These are phyloP conservation scores for Candida hispaniensis DNA, from an alignment of 805 yeast species.

Conservation along the genomic window DNA sequence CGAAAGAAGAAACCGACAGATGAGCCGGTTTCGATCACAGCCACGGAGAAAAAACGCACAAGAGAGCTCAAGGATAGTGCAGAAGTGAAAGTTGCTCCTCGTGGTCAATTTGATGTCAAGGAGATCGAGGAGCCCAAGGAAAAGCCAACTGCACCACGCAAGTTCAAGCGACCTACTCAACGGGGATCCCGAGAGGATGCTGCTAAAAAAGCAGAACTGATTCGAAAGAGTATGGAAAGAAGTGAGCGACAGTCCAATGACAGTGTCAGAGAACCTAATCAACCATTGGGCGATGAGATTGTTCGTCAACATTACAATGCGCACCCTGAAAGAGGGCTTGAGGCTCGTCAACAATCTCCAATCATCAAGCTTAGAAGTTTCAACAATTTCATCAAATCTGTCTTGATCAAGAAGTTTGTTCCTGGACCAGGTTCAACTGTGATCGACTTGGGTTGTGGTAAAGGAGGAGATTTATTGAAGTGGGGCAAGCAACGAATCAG, in stretches of 20 bases:
- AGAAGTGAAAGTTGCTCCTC: too few species aligned
- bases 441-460: slow-evolving; percentile 90
- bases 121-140: slow-evolving; percentile 1
- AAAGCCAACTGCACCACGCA: slow-evolving; percentile 16
- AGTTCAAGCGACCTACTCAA: slow-evolving; percentile 19
- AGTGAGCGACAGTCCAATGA: slow-evolving; percentile 7
- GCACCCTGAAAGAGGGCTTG: slow-evolving; percentile 54
- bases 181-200: slow-evolving; percentile 17
- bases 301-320: slow-evolving; percentile 82
- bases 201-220: slow-evolving; percentile 16
- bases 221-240: slow-evolving; percentile 16
- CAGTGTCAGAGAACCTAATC: slow-evolving; percentile 4
- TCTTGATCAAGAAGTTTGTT: slow-evolving; percentile 62
- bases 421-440: slow-evolving; percentile 40
- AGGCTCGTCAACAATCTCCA: slow-evolving; percentile 62
- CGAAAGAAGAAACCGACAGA: too few species aligned
- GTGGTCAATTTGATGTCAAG: background rate
- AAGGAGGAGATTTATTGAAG: slow-evolving; percentile 92
- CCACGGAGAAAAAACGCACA: too few species aligned
- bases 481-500: slow-evolving; percentile 66
- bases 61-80: too few species aligned
- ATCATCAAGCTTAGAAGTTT: slow-evolving; percentile 78
- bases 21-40: too few species aligned
- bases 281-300: slow-evolving; percentile 28
- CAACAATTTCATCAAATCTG: slow-evolving; percentile 85